Evolutionary conservation across 1,139 yeast species (phyloP).

Genomic region (Saccharomyces hybrid): DNA sequence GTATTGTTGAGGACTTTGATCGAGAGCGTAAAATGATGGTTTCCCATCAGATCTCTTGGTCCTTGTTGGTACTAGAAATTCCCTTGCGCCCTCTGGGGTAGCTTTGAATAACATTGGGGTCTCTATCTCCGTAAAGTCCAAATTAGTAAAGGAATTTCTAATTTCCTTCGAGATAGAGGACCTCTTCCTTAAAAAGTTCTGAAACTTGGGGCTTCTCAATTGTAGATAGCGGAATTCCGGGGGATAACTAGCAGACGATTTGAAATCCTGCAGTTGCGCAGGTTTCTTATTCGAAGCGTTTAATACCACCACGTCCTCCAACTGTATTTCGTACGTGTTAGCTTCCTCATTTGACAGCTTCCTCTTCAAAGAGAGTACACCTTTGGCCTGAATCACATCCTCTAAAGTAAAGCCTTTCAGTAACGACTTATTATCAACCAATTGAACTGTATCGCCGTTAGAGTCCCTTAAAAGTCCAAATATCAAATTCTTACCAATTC

Average conservation of each 20-base stretch:
- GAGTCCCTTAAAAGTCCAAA: conserved; percentile 73
- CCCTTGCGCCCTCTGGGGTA: conserved; percentile 97
- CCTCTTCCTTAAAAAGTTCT: conserved; percentile 51
- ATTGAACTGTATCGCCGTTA: conserved; percentile 59
- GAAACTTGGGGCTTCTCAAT: conserved; percentile 56
- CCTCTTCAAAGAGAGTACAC: conserved; percentile 35
- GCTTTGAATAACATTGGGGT: conserved; percentile 91
- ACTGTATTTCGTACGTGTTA: conserved; percentile 48
- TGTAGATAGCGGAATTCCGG: conserved; percentile 77
- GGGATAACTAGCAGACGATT: conserved; percentile 47
- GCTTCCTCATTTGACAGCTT: conserved; percentile 15
- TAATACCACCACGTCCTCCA: conserved; percentile 46
- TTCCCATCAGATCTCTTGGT: conserved; percentile 17
- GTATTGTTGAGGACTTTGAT: conserved; percentile 97
- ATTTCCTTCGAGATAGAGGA: conserved; percentile 52
- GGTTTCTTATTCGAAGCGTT: conserved; percentile 64
- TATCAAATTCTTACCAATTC: conserved; percentile 45
- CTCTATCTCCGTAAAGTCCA: conserved; percentile 70
- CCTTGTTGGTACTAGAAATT: conserved; percentile 88
- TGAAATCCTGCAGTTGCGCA: conserved; percentile 57
- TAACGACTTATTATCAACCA: conserved; percentile 43
- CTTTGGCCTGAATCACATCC: conserved; percentile 66
- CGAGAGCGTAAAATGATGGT: conserved; percentile 72
- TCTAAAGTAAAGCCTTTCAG: conserved; percentile 54
- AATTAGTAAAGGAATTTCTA: conserved; percentile 44